phyloP scores from a whole-genome alignment of 2,329 filamentous ascomycete genomes.

The Cladobotryum protrusum region DNA sequence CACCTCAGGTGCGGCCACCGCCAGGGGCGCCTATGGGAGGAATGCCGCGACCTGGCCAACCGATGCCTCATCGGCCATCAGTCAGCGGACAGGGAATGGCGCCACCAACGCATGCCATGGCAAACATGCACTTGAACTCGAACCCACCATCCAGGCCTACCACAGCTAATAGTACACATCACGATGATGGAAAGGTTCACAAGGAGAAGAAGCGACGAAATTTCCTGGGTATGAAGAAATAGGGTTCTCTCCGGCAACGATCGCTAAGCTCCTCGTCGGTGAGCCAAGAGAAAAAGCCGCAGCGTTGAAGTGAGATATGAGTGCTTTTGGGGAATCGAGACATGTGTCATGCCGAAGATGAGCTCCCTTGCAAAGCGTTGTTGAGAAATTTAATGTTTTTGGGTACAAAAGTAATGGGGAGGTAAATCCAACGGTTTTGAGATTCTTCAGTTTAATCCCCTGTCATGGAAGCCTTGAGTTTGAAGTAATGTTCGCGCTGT shows the following conservation, averaged over 20 bases:
- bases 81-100: not conserved
- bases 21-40: constrained; percentile 8
- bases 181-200: constrained; percentile 35
- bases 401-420: no score
- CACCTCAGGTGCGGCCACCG: constrained; percentile 20
- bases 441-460: no score
- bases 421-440: no score
- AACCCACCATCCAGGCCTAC: constrained; percentile 8
- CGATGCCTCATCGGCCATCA: constrained; percentile 12
- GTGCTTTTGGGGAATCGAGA: no score
- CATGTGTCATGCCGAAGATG: no score
- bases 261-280: constrained; percentile 7
- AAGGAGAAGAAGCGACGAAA: constrained; percentile 59
- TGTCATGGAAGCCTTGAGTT: no score
- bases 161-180: constrained; percentile 13
- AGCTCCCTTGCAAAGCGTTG: no score
- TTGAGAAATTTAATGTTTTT: no score
- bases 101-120: constrained; percentile 51
- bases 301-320: not conserved
- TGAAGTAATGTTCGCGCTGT: no score
- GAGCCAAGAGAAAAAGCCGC: constrained; percentile 1
- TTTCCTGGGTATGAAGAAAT: constrained; percentile 55
- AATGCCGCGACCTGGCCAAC: constrained; percentile 15
- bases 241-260: constrained; percentile 25
- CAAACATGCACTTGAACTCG: constrained; percentile 44